These are phyloP conservation scores for Ceratobasidium sp. DNA, from an alignment of 1,284 basidiomycete species.

Conservation along the genomic window DNA sequence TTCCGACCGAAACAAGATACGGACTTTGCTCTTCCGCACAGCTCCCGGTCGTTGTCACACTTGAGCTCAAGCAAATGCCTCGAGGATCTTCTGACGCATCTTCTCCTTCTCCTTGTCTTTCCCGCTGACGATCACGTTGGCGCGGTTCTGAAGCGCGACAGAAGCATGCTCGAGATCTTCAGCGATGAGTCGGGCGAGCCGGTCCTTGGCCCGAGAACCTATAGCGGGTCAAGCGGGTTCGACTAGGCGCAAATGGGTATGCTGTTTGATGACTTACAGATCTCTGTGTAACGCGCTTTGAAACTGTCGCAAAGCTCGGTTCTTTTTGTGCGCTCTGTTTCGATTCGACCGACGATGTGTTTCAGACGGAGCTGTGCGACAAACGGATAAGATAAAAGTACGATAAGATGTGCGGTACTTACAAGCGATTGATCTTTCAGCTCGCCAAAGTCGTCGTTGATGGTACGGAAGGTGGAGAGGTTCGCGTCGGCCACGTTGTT, in stretches of 20 bases:
- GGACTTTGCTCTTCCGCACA: not conserved
- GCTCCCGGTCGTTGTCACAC: not conserved
- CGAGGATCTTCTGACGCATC: slow-evolving; percentile 36
- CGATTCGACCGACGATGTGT: slow-evolving; percentile 1
- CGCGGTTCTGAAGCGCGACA: slow-evolving; percentile 5
- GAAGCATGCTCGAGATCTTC: slow-evolving; percentile 25
- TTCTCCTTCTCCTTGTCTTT: slow-evolving; percentile 37
- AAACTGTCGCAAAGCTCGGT: slow-evolving; percentile 32
- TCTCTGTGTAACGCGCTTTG: slow-evolving; percentile 27
- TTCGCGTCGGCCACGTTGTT: slow-evolving; percentile 5
- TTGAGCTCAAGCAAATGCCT: slow-evolving; percentile 22
- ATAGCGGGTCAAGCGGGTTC: not conserved
- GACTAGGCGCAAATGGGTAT: not conserved
- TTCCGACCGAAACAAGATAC: not conserved
- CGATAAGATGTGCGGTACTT: not conserved
- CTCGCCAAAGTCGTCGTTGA: slow-evolving; percentile 17
- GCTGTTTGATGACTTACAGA: slow-evolving; percentile 10
- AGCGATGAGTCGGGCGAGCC: slow-evolving; percentile 4
- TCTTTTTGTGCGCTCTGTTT: slow-evolving; percentile 19
- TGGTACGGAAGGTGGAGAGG: not conserved
- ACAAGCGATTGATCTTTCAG: slow-evolving; percentile 37
- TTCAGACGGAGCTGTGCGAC: slow-evolving; percentile 18
- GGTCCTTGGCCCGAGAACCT: slow-evolving; percentile 5
- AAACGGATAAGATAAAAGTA: not conserved
- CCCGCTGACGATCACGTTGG: slow-evolving; percentile 21